Base-by-base conservation (phyloP, 2,329 filamentous ascomycete genomes). In the Aspergillus oerlinghausenensis region DNA sequence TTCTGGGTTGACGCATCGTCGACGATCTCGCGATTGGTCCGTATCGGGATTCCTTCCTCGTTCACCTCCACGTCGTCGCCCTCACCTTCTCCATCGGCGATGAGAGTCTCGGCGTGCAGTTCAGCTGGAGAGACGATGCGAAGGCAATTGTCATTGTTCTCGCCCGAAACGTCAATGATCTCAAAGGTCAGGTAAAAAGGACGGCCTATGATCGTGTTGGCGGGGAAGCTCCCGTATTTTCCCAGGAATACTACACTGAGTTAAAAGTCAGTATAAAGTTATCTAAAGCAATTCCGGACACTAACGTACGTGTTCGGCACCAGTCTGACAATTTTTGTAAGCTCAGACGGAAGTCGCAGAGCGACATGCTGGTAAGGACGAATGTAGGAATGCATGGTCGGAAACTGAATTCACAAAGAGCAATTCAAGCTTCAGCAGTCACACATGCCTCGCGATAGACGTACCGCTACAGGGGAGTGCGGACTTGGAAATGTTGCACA, bases 141-240 rank as follows among this genome's bases (percentile, higher is more conserved):
- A 54, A 97, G 77, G 28, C 69, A 67, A 49, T 85, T 84, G 63
- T 87, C 88, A 60, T 78, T 79, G 63, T 88, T 85, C 59, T 82
- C 82, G 4, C 86, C 81, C 26, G 80, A 75, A 67, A 83, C 85
- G 66, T 96, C 91, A 61, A 88, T 83, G 2, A 97, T 81, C 73
- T 97, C 93, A 75, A 91, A 99, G 0, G 92, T 97, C 58, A 95
- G 80, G 77, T 96, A 85, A 71, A 90, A 96, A 0, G 94, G 94
- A 7, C 94, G 87, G n/a, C 91, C 88, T 60, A 99, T 84, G 49
- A 99, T 85, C 32, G 94, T 83, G 70, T 97, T 97, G 52, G 90
- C 86, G 17, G 90, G 88, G 70, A 99, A 97, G 1, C 86, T 85
- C 62, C 94, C 94, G 72, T 94, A 96, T 83, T 97, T 97, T 55